Base-by-base conservation (phyloP, 1,139 yeast species). In the Suhomyces terraborum region DNA sequence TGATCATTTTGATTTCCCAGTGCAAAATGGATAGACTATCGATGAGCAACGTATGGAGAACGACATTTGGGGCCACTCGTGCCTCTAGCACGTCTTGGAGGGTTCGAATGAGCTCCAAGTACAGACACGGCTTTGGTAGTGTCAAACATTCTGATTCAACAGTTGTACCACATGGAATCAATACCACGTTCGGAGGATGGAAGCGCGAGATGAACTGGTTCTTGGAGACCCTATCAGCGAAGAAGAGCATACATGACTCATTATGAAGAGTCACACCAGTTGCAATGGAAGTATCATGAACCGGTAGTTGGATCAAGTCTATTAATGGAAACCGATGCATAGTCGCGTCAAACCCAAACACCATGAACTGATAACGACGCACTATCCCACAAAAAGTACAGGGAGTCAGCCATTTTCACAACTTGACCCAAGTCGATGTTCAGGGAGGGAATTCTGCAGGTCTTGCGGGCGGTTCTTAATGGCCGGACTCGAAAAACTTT, bases 11-110 rank as follows among this genome's bases (percentile, higher is more conserved):
- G 24, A 66, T 46, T 14, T 59, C 61, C 73, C 74, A 71, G 45
- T 58, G 67, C 40, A 58, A 67, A 14, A 58, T 51, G 4, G 75
- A 67, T 6, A 59, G 21, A 38, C 55, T 57, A 36, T 63, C 67
- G 7, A 64, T 48, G 4, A 63, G 40, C 8, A 64, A 24, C 6
- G 59, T 54, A 30, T 53, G 50, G 16, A 60, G 48, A 3, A 46
- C 41, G 3, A 27, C 20, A 9, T 47, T 41, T 3, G 29, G 19
- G 4, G 41, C 19, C 4, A 36, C 12, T 18, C 32, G 13, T 10
- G 42, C 46, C 1, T 10, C 17, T 8, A 37, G 39, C 6, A 45
- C 20, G 2, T 19, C 22, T 4, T 22, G 17, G 6, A 45, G 33
- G 2, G n/a, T 18, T 5, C 20, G 12, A 10, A 42, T 4, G 19